Percentiles rank a stretch among this genome's conserved stretches.
Evolutionary conservation across 2,329 filamentous ascomycete species (phyloP).

Genomic region (Fusarium annulatum): DNA sequence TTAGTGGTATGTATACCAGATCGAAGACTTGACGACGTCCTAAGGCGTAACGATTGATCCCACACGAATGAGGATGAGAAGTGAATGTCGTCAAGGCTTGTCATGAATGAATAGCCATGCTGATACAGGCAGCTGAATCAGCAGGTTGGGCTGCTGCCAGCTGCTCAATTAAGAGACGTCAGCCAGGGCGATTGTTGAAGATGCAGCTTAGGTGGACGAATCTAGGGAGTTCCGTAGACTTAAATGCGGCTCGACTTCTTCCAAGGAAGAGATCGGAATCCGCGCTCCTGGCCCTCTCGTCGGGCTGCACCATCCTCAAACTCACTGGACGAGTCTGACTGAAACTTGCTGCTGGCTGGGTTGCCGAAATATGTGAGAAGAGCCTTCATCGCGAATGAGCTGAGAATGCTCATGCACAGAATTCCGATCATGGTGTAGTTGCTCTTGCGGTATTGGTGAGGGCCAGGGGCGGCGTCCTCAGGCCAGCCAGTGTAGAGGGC

Average conservation of each 20-base stretch:
- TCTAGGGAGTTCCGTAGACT: conserved; percentile 7
- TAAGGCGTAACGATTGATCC: neutral
- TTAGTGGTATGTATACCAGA: neutral
- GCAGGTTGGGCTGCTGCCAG: conserved; percentile 54
- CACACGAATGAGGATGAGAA: conserved; percentile 20
- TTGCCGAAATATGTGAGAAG: conserved; percentile 71
- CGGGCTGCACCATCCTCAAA: conserved; percentile 71
- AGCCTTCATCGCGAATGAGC: conserved; percentile 75
- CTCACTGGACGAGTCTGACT: conserved; percentile 54
- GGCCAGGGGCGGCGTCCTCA: conserved; percentile 75
- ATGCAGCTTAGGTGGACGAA: conserved; percentile 28
- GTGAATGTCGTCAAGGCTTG: conserved; percentile 23
- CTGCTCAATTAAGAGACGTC: conserved; percentile 15
- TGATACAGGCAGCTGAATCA: conserved; percentile 36
- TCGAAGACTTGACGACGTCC: neutral
- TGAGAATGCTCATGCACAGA: conserved; percentile 79
- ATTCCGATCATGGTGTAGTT: conserved; percentile 92
- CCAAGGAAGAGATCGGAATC: conserved; percentile 60
- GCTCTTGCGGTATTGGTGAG: conserved; percentile 80
- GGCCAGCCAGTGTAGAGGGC: conserved; percentile 90
- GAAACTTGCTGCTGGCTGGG: conserved; percentile 59
- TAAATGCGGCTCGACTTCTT: conserved; percentile 46
- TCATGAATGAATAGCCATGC: conserved; percentile 1
- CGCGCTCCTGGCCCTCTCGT: conserved; percentile 67
- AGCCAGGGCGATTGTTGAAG: conserved; percentile 47